These are phyloP conservation scores for Phytopythium boreale DNA, from an alignment of 352 stramenopile species.

Conservation along the genomic window DNA sequence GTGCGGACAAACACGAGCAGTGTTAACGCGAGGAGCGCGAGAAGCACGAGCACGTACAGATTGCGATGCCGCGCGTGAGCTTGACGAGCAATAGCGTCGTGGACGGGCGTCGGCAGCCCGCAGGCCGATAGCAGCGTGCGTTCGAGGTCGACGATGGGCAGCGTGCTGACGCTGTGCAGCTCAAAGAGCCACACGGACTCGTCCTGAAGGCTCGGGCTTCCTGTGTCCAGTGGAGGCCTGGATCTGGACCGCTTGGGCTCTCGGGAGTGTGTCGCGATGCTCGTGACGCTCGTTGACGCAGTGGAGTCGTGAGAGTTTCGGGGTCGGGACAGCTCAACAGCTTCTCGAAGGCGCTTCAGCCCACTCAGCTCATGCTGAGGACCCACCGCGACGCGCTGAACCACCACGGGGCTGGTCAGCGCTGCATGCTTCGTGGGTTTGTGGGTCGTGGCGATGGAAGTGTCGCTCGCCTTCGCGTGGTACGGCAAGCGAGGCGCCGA, in stretches of 20 bases:
- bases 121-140: not conserved
- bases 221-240: not conserved
- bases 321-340: not conserved
- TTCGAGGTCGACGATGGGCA: not conserved
- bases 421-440: not conserved
- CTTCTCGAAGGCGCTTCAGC: not conserved
- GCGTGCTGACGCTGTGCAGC: not conserved
- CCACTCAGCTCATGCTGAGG: not conserved
- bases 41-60: not conserved
- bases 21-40: conserved; percentile 2
- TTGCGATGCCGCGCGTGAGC: not conserved
- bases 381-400: not conserved
- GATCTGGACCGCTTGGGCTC: not conserved
- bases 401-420: not conserved
- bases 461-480: not conserved
- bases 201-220: not conserved
- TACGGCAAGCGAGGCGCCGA: not conserved
- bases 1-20: not conserved
- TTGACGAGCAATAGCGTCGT: not conserved
- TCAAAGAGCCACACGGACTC: conserved; percentile 1
- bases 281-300: not conserved
- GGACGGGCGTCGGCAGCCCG: not conserved
- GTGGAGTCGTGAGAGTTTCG: not conserved
- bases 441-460: not conserved
- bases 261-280: not conserved